Conservation (phyloP, 345 rosid genomes). For the Excoecaria cochinchinensis region DNA sequence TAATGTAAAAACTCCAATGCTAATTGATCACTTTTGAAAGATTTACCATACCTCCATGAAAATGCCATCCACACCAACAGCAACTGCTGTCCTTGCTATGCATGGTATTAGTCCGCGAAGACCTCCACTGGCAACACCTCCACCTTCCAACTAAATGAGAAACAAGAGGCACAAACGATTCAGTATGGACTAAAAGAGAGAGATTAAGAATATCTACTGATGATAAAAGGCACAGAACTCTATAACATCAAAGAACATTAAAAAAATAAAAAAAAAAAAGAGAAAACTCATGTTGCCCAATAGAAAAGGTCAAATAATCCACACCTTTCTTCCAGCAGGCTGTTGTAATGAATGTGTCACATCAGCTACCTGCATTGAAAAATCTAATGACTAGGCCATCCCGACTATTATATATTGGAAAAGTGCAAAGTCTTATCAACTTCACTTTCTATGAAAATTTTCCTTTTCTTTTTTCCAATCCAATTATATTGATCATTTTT, state of each 20-base stretch:
- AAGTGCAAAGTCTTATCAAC: background rate
- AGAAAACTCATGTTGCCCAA: background rate
- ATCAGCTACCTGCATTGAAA: slow-evolving; percentile 76
- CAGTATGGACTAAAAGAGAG: background rate
- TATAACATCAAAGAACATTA: background rate
- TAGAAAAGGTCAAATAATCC: slow-evolving; percentile 10
- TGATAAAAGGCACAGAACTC: background rate
- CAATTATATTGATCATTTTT: background rate
- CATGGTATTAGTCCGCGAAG: slow-evolving; percentile 96
- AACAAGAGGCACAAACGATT: background rate
- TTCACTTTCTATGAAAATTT: no score
- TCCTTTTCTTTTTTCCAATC: background rate
- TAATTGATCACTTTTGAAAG: slow-evolving; percentile 12
- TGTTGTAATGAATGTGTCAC: slow-evolving; percentile 91
- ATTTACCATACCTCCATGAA: slow-evolving; percentile 86
- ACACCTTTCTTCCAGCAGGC: slow-evolving; percentile 93
- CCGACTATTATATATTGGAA: slow-evolving; percentile 1
- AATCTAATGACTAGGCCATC: background rate
- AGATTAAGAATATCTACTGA: background rate
- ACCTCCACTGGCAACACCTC: slow-evolving; percentile 99
- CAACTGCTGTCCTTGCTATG: slow-evolving; percentile 94
- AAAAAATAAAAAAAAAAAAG: no score
- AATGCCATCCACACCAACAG: slow-evolving; percentile 95
- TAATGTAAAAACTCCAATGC: background rate
- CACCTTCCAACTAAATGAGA: slow-evolving; percentile 76